Evolutionary conservation across 768 basidiomycete species (phyloP), one percentile per base, ranked within the genome.

Genomic region (Strobilomyces confusus): DNA sequence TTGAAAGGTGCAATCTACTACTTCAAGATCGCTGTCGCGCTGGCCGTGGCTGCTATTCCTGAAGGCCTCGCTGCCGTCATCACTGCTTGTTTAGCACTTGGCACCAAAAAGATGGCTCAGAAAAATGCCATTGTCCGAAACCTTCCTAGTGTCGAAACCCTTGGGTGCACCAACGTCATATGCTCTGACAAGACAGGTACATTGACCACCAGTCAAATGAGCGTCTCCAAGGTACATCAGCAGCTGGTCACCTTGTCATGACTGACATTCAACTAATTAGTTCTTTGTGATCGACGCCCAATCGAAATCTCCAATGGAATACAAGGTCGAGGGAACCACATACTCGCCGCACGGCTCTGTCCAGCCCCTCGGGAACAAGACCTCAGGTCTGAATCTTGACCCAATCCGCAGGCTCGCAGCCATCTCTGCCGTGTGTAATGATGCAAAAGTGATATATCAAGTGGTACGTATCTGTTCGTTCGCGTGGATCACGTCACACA

Each of bases 161-260:
- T 99, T 8, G 95, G 95, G 1, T 95, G 94, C 75, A 97, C 95
- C 40, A 98, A 97, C 67, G 93, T 99, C 45, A 98, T 99, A 61
- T 99, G 95, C 70, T 95, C 93, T 4, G 95, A 99, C 74, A 99
- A 99, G 79, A 99, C 95, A 23, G 95, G 95, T 45, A 95, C 93
- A 32, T 66, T 97, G 64, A 97, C 94, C 11, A 97, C 93, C 14
- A 97, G 92, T 71, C 95, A 98, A 68, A 98, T 98, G 95, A 90
- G 92, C 62, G 91, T 98, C 22, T 87, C 91, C 30, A 82, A 77
- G 71, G 87, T 90, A 69, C 51, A 77, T 71, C 34, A 43, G 29
- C 36, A 22, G 1, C 9, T 26, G 3, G 4, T 33, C 41, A 36
- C 33, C 47, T 20, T 51, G 48, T 43, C 36, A 54, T 52, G 29